Base-by-base conservation (phyloP, 169 alveolate species). In the Eimeria tenella region DNA sequence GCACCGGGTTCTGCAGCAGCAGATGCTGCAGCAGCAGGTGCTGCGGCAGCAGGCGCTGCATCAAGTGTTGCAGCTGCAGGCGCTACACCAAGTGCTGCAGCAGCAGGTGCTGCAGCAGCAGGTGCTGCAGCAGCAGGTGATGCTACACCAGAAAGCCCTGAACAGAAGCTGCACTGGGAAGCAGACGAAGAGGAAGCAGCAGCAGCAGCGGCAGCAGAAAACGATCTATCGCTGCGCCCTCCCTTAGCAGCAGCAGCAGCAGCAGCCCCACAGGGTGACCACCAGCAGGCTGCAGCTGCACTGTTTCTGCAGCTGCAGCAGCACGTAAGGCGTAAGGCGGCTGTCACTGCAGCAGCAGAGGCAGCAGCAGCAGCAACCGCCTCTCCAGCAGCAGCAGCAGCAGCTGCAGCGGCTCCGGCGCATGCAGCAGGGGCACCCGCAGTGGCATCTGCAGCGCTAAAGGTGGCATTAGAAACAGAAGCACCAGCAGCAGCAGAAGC, bases 321-420 rank as follows among this genome's bases (percentile, higher is more conserved):
- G 84, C 84, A 74, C 60, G 84, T 74, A n/a, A 52, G 84, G 10
- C 8, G 25, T 0, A 74, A 74, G 31, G 84, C 63, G 19, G 88
- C 88, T 4, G 88, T 68, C 15, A 50, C 88, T 6, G 56, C 88
- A 53, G 88, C 88, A 55, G 88, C 88, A 79, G 65, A 19, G 56
- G 23, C 25, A 9, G 63, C 19, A 50, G 65, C 88, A 53, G 25
- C 88, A 7, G 88, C 71, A 79, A 9, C 71, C 17, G 88, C 71
- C 49, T 31, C 88, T 50, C 1, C 88, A 74, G 62, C 62, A 4
- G 62, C 13, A 5, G 62, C 84, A 8, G 15, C 84, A 8, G 70
- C 83, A 25, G 71, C 71, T 13, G 88, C 88, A 50, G 88, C 88
- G 11, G 88, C 88, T 11, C 25, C 49, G 19, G 71, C 4, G 1